Percentiles rank a stretch among this genome's conserved stretches.
These are phyloP conservation scores for Fusarium nematophilum DNA, from an alignment of 2,329 filamentous ascomycete genomes.

Conservation along the genomic window DNA sequence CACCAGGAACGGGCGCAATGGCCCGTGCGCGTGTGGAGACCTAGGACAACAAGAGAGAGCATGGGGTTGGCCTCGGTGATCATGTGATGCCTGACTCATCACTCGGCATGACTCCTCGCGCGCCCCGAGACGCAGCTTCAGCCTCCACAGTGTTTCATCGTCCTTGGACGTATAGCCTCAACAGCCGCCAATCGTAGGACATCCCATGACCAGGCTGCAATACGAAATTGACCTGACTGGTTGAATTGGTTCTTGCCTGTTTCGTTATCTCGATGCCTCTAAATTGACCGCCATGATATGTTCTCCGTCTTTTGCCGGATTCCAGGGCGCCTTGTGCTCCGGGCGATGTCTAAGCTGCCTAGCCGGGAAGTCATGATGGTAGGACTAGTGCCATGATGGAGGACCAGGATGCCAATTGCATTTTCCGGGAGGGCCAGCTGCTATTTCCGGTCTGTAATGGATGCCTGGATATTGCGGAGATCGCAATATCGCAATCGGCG, in stretches of 20 bases:
- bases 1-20: constrained; percentile 28
- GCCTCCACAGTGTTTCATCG: too few relatives aligned
- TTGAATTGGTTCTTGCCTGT: not conserved
- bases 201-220: not conserved
- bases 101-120: not conserved
- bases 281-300: not conserved
- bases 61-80: not conserved
- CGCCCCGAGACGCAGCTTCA: too few relatives aligned
- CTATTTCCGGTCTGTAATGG: not conserved
- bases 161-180: not conserved
- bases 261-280: too few relatives aligned
- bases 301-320: not conserved
- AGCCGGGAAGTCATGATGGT: constrained; percentile 24
- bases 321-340: too few relatives aligned
- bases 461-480: constrained; percentile 3
- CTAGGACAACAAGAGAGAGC: too few relatives aligned
- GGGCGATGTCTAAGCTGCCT: too few relatives aligned
- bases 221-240: not conserved
- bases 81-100: constrained; percentile 34
- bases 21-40: constrained; percentile 26
- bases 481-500: not conserved
- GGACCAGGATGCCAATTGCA: not conserved
- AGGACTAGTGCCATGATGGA: constrained; percentile 14
- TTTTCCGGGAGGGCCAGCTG: too few relatives aligned
- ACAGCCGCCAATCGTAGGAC: not conserved